Conservation (phyloP, 805 yeast genomes). For the Wickerhamiella qilinensis region DNA sequence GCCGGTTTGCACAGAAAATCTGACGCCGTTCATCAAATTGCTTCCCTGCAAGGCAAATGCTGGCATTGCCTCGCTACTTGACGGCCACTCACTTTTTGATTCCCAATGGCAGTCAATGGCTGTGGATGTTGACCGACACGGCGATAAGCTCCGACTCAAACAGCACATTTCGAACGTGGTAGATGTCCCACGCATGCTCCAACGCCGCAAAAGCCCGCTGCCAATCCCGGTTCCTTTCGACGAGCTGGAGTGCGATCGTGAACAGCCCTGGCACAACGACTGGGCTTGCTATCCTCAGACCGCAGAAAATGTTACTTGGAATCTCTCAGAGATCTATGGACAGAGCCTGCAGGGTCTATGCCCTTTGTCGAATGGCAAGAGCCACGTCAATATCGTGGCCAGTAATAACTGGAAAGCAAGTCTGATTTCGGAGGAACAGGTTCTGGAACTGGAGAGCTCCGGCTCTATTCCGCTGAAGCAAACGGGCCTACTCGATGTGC, state of each 20-base stretch:
- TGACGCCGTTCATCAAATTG: constrained; percentile 81
- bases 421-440: not conserved
- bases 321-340: constrained; percentile 55
- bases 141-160: constrained; percentile 25
- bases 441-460: not conserved
- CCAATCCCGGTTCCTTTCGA: constrained; percentile 67
- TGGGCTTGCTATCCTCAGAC: constrained; percentile 62
- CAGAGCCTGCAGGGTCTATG: constrained; percentile 47
- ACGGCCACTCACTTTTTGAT: constrained; percentile 76
- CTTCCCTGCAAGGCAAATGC: constrained; percentile 86
- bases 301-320: constrained; percentile 24
- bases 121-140: constrained; percentile 52
- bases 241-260: constrained; percentile 54
- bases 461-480: not conserved
- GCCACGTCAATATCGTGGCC: not conserved
- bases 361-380: constrained; percentile 29
- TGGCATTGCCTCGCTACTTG: constrained; percentile 69
- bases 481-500: not conserved
- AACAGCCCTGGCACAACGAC: constrained; percentile 36
- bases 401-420: not conserved
- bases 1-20: constrained; percentile 90
- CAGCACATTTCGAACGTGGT: constrained; percentile 59
- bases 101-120: constrained; percentile 91
- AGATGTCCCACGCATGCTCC: constrained; percentile 51
- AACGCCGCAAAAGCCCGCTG: constrained; percentile 47